Evolutionary conservation across 164 flowering plant genomes (phyloP).

Genomic region (Chimonanthus salicifolius): DNA sequence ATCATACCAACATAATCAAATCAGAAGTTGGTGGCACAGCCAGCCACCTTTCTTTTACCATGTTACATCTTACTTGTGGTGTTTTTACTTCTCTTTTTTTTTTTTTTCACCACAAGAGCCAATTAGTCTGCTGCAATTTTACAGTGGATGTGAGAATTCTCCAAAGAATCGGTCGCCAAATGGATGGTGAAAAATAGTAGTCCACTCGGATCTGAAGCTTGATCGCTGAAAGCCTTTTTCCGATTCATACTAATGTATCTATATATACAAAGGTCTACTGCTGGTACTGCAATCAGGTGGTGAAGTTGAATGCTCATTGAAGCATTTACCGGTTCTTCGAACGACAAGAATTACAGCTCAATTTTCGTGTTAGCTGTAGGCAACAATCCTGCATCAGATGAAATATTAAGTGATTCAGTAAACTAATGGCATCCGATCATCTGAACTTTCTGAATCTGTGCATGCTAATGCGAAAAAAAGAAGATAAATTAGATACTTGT

Average conservation of each 20-base stretch:
- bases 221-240: constrained; percentile 11
- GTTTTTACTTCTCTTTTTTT: neutral
- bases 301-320: constrained; percentile 14
- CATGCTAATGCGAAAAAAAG: too few species aligned
- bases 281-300: neutral
- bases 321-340: constrained; percentile 10
- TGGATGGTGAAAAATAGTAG: constrained; percentile 13
- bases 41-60: constrained; percentile 7
- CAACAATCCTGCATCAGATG: constrained; percentile 41
- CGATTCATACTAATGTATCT: constrained; percentile 14
- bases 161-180: constrained; percentile 36
- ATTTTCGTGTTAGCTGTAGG: constrained; percentile 44
- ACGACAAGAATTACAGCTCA: constrained; percentile 3
- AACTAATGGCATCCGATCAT: too few species aligned
- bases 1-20: constrained; percentile 12
- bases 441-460: neutral
- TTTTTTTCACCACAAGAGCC: constrained; percentile 23
- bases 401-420: neutral
- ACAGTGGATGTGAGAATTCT: constrained; percentile 32
- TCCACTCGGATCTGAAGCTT: constrained; percentile 10
- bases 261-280: constrained; percentile 43
- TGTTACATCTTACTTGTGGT: constrained; percentile 33
- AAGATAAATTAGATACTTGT: neutral
- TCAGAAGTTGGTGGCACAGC: constrained; percentile 9
- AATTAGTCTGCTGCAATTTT: constrained; percentile 34